Percentiles rank a stretch among this genome's conserved stretches.
phyloP scores from a whole-genome alignment of 1,284 basidiomycete species.

The Naganishia sp. region DNA sequence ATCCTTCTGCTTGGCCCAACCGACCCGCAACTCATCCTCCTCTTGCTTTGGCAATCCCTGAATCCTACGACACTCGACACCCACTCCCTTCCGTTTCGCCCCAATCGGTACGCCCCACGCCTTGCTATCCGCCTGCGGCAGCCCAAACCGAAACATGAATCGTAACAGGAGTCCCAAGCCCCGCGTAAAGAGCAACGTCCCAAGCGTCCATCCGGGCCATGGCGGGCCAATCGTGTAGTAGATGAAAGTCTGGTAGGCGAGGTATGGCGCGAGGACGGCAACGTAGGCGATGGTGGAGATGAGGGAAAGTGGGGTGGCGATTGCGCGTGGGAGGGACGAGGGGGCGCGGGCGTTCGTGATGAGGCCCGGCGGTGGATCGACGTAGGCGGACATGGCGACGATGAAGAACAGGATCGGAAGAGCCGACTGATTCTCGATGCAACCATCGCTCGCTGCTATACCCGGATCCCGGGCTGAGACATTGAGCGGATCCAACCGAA shows the following conservation, averaged over 20 bases:
- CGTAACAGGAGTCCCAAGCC: constrained; percentile 9
- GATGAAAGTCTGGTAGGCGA: constrained; percentile 7
- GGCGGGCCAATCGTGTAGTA: constrained; percentile 22
- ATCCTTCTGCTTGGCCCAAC: constrained; percentile 22
- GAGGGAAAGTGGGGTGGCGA: constrained; percentile 16
- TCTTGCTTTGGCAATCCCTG: constrained; percentile 6
- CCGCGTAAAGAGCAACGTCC: constrained; percentile 21
- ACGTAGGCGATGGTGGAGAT: constrained; percentile 8
- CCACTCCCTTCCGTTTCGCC: constrained; percentile 20
- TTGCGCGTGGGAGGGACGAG: constrained; percentile 15
- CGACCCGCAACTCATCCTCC: constrained; percentile 15
- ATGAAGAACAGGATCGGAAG: background rate
- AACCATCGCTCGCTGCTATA: no score
- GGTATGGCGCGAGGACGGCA: constrained; percentile 13
- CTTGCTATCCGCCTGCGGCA: constrained; percentile 4
- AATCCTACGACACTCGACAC: constrained; percentile 11
- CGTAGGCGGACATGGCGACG: background rate
- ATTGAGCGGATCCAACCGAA: no score
- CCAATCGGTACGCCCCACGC: constrained; percentile 8
- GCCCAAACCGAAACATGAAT: constrained; percentile 21
- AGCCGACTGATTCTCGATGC: no score
- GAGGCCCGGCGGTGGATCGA: background rate
- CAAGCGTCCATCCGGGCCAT: constrained; percentile 20
- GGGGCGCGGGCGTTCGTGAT: constrained; percentile 14
- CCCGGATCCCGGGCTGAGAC: no score